A percentile compares a stretch with the other conserved stretches of the same genome.
Evolutionary conservation across 208 protist genomes (phyloP).

Genomic region (Wallacemonas sp.): DNA sequence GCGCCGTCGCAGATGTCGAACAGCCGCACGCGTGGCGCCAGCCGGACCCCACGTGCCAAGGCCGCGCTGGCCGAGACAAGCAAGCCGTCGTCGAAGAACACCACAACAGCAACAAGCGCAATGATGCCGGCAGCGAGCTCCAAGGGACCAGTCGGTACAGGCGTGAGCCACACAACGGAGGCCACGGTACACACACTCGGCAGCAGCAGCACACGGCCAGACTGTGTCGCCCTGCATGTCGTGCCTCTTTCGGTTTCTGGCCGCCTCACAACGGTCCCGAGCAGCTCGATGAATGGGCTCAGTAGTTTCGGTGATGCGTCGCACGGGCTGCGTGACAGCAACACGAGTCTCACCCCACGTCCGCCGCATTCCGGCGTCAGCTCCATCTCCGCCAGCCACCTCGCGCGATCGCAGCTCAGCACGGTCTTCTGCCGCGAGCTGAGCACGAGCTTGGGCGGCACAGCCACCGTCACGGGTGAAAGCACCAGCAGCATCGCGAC

Average conservation of each 20-base stretch:
- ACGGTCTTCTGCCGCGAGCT: constrained; percentile 12
- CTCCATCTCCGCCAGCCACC: constrained; percentile 5
- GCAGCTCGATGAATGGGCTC: neutral
- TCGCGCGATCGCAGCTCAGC: neutral
- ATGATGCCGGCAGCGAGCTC: neutral
- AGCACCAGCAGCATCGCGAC: neutral
- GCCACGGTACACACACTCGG: no score
- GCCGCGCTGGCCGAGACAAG: no score
- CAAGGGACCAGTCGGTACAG: no score
- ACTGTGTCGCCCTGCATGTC: neutral
- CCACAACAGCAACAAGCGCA: neutral
- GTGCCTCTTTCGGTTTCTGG: constrained; percentile 1
- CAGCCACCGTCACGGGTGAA: neutral
- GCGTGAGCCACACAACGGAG: no score
- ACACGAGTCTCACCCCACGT: no score
- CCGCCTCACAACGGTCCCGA: neutral
- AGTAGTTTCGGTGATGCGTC: constrained; percentile 5
- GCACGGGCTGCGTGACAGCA: no score
- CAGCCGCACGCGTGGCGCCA: no score
- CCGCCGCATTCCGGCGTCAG: no score
- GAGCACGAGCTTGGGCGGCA: constrained; percentile 9
- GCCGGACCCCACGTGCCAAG: no score
- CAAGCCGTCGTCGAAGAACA: no score
- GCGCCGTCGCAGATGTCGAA: no score
- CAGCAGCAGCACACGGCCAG: neutral